Evolutionary conservation across 1,284 basidiomycete genomes (phyloP), one percentile per base, ranked within the genome.

Genomic region (Ganoderma meredithae): DNA sequence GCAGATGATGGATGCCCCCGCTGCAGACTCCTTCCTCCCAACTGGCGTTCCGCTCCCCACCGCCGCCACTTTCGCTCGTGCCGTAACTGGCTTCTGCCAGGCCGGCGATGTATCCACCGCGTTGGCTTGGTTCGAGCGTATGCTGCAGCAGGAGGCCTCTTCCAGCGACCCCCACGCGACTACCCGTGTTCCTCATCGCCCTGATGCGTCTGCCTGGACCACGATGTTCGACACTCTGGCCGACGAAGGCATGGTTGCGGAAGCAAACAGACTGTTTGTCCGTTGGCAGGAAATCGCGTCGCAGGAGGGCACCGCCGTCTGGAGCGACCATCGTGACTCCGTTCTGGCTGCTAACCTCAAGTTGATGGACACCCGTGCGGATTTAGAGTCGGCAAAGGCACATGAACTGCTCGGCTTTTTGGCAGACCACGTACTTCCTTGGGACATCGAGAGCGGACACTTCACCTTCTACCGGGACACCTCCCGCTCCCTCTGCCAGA

Each of bases 41-140:
- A 70, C 78, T 0, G 86, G 87, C 53, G 76, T 86, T 53, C 90
- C 92, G 0, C 81, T 83, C 0, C 90, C 91, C 0, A 84, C 88
- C 1, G 80, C 88, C 0, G 84, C 87, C 0, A 90, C 93, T 0
- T 93, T 90, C 76, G 85, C 86, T 3, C 81, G 84, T 0, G 85
- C 95, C 71, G 86, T 97, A 68, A 77, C 78, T 0, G 91, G 90
- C 0, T 95, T 96, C 77, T 85, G 88, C 72, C 78, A 83, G 22
- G 75, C 79, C 1, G 89, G 89, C 7, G 92, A 96, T 72, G 73
- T 90, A 12, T 75, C 82, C 3, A 89, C 87, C 0, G 95, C 95
- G 0, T 74, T 90, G 47, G 77, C 83, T 12, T 95, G 93, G 94
- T 93, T 92, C 75, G 83, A 91, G 63, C 84, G 86, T 61, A 82